Base-by-base conservation (phyloP, 176 grass and related monocot species). In the Ananas comosus region DNA sequence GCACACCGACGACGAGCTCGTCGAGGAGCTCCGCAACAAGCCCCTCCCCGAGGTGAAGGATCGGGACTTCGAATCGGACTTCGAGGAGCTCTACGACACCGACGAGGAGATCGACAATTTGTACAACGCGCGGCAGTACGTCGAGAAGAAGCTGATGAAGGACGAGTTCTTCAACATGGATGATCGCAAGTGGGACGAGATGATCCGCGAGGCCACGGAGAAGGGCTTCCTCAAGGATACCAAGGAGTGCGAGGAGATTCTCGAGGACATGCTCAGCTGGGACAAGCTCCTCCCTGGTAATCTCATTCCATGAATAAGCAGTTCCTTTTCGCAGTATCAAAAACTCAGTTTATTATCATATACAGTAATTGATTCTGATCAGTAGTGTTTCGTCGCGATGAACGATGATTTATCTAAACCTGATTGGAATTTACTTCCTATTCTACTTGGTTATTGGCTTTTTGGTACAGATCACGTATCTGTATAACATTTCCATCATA, bases 181-280 rank as follows among this genome's bases (percentile, higher is more conserved):
- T 72, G 86, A 90, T 58, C 59, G 64, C 16, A 81, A 83, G 70
- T 97, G 89, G 89, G 86, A 97, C 51, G 70, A 63, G 9, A 70
- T 81, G 68, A 70, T 92, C 66, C 75, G 73, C 65, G 53, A 92
- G 69, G 67, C 70, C 10, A 80, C 59, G 4, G 83, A 90, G 48
- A 74, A 70, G 50, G 86, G 82, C 2, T 70, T 58, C 51, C 66
- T 90, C 14, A 68, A 66, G 73, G 72, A 79, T 29, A 90, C 91
- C 71, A 97, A 97, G 76, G 79, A 81, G 63, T 92, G 86, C 2
- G 93, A 97, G 74, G 79, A 73, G 68, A 92, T 90, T 48, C 80
- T 97, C 4, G 93, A 97, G 79, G 93, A 92, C 72, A 97, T 97
- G 93, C 84, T 97, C 50, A 79, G 73, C 69, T 90, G 70, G 52